Evolutionary conservation across 2,329 filamentous ascomycete species (phyloP), one percentile per base, ranked within the genome.

Genomic region (Dendrostoma leiphaemia): DNA sequence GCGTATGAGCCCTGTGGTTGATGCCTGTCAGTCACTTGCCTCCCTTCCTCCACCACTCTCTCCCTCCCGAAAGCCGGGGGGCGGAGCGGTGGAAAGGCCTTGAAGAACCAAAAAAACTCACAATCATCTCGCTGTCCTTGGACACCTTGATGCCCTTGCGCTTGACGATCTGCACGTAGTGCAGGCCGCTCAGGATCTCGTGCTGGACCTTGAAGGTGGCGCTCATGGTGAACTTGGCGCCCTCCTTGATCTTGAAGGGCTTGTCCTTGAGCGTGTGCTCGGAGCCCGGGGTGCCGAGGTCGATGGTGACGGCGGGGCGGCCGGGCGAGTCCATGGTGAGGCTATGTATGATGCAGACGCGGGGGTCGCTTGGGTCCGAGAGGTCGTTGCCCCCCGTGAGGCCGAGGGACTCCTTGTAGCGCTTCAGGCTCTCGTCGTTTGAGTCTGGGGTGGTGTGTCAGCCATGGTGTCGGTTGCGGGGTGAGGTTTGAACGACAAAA

Each of bases 71-170:
- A n/a, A n/a, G n/a, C n/a, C n/a, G n/a, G n/a, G n/a, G n/a, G n/a
- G n/a, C n/a, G n/a, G n/a, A n/a, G n/a, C n/a, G n/a, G n/a, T n/a
- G n/a, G n/a, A n/a, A n/a, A n/a, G n/a, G n/a, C n/a, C n/a, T n/a
- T n/a, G n/a, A n/a, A n/a, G n/a, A n/a, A n/a, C n/a, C n/a, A n/a
- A n/a, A n/a, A n/a, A n/a, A n/a, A n/a, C n/a, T 67, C 74, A 94
- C 91, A 82, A 99, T 89, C 94, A 99, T 99, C 78, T 97, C 93
- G 65, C 95, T 89, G 67, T 94, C 89, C 83, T 97, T 99, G 78
- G 88, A 90, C 58, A 93, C 84, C 56, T 84, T 84, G 69, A 97
- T 81, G 51, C 90, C 89, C 80, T 91, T 91, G 64, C 92, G 82
- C 82, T 94, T 96, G 59, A 97, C 89, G 37, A 91, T 83, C 76